Conservation (phyloP, 2,329 filamentous ascomycete genomes). For the Thelonectria olida region DNA sequence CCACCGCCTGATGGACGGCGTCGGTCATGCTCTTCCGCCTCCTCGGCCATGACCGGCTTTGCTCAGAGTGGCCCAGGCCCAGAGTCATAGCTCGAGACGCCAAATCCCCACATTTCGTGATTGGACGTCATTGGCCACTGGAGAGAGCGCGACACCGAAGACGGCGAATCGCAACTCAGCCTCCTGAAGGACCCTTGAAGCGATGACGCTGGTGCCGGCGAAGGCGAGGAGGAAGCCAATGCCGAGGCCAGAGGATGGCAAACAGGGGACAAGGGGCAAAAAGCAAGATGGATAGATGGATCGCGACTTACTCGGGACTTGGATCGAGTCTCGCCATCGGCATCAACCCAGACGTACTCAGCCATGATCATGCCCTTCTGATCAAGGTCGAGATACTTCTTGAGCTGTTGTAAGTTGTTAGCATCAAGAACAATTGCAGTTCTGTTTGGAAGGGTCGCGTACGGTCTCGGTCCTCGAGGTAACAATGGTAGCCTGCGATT, state of each 20-base stretch:
- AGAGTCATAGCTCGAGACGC: slow-evolving; percentile 11
- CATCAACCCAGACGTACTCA: slow-evolving; percentile 97
- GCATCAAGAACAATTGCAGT: slow-evolving; percentile 1
- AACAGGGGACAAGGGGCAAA: slow-evolving; percentile 6
- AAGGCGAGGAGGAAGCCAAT: slow-evolving; percentile 3
- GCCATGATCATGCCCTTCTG: slow-evolving; percentile 91
- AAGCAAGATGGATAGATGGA: slow-evolving; percentile 19
- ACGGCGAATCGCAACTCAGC: slow-evolving; percentile 21
- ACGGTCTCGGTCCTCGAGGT: slow-evolving; percentile 46
- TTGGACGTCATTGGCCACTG: slow-evolving; percentile 18
- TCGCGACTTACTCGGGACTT: slow-evolving; percentile 87
- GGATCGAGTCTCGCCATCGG: slow-evolving; percentile 83
- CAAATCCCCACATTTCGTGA: slow-evolving; percentile 18
- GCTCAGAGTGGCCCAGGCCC: slow-evolving; percentile 4
- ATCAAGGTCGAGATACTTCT: slow-evolving; percentile 91
- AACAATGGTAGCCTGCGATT: slow-evolving; percentile 20
- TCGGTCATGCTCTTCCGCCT: neutral
- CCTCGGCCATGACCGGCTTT: slow-evolving; percentile 22
- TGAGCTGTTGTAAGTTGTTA: slow-evolving; percentile 68
- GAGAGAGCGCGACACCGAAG: slow-evolving; percentile 21
- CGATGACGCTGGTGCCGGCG: slow-evolving; percentile 20
- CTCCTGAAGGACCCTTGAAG: slow-evolving; percentile 9
- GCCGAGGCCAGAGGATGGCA: slow-evolving; percentile 9
- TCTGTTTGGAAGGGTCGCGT: slow-evolving; percentile 27
- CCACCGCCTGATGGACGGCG: neutral